Percentiles rank a stretch among this genome's conserved stretches.
Conservation (phyloP, 148 eudicot species). For the Cornus controversa region DNA sequence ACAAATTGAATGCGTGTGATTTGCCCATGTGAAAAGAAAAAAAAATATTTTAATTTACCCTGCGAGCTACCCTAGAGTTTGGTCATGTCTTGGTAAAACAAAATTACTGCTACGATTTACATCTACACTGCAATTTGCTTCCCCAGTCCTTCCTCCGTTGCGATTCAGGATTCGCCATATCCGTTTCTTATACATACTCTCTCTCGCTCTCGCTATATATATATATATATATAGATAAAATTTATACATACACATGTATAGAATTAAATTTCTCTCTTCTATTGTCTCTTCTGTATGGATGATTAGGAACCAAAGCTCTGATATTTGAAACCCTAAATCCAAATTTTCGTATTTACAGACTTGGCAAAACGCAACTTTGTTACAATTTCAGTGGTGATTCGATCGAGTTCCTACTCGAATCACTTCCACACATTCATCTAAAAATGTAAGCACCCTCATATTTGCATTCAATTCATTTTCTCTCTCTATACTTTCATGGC, state of each 20-base stretch:
- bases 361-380: neutral
- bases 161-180: neutral
- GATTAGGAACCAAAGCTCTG: neutral
- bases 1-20: no score
- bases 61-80: no score
- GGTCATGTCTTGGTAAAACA: no score
- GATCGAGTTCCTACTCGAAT: neutral
- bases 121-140: neutral
- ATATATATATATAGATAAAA: no score
- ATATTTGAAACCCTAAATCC: neutral
- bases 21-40: no score
- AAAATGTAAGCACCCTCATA: neutral
- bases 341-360: neutral
- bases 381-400: neutral
- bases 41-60: no score
- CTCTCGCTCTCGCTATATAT: neutral
- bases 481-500: conserved; percentile 40
- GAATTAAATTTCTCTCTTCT: neutral
- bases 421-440: neutral
- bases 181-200: neutral
- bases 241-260: neutral
- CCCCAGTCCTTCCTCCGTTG: neutral
- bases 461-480: neutral
- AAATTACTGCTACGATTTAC: no score
- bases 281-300: neutral